phyloP scores from a whole-genome alignment of 805 yeast species.

The Myxozyma neglecta region DNA sequence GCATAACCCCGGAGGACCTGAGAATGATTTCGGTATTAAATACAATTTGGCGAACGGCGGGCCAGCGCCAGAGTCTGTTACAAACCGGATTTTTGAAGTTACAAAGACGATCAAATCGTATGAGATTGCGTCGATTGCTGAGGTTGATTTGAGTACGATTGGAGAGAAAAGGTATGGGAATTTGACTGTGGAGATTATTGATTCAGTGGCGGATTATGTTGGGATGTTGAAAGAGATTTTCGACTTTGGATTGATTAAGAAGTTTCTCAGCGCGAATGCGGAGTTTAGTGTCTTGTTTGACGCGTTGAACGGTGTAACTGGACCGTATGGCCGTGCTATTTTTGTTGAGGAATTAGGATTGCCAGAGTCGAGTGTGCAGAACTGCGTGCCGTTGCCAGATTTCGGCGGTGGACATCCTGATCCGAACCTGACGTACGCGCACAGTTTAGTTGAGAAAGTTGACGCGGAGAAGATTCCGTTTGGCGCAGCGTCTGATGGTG shows the following conservation, averaged over 20 bases:
- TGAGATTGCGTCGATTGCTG: conserved; percentile 61
- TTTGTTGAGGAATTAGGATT: conserved; percentile 84
- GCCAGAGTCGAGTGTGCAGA: conserved; percentile 69
- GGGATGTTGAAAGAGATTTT: conserved; percentile 78
- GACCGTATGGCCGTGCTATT: conserved; percentile 87
- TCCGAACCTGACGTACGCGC: conserved; percentile 94
- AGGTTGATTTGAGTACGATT: conserved; percentile 59
- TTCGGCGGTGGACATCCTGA: conserved; percentile 98
- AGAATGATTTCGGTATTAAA: conserved; percentile 89
- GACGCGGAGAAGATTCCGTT: conserved; percentile 78
- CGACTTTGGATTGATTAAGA: conserved; percentile 77
- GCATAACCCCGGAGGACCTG: conserved; percentile 94
- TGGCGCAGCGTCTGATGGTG: conserved; percentile 99
- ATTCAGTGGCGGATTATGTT: conserved; percentile 76
- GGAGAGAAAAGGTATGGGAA: conserved; percentile 59
- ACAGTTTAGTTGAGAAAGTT: conserved; percentile 80
- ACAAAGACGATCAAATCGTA: conserved; percentile 61
- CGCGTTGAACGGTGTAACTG: conserved; percentile 92
- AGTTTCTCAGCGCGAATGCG: conserved; percentile 56
- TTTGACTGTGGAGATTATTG: conserved; percentile 76
- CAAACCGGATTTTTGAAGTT: conserved; percentile 77
- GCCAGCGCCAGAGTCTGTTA: conserved; percentile 95
- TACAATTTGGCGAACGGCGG: conserved; percentile 95
- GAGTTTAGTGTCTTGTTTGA: conserved; percentile 80
- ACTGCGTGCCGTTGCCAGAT: conserved; percentile 76